Evolutionary conservation across 805 yeast genomes (phyloP).

Genomic region (Suhomyces faveliae): DNA sequence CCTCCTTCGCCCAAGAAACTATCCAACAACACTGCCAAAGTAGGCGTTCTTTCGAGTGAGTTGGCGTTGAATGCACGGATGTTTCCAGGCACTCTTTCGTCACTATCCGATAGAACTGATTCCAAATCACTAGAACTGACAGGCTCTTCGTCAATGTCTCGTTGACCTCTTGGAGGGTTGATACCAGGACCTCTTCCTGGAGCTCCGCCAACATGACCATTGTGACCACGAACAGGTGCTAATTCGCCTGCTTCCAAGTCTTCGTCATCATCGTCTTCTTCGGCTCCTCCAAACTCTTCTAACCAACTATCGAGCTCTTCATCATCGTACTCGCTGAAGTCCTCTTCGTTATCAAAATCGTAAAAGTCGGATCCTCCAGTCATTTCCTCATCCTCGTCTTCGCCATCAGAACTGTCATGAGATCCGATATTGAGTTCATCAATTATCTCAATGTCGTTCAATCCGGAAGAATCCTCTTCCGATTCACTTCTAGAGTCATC

Average conservation of each 20-base stretch:
- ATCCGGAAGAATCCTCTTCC: constrained; percentile 2
- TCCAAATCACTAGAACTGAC: constrained; percentile 6
- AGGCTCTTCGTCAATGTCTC: constrained; percentile 1
- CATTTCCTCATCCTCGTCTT: constrained; percentile 12
- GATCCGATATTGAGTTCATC: constrained; percentile 32
- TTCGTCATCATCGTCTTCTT: constrained; percentile 20
- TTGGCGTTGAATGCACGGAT: background rate
- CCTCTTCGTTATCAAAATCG: constrained; percentile 24
- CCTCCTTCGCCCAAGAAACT: constrained; percentile 17
- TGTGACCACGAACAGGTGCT: background rate
- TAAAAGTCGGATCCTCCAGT: constrained; percentile 10
- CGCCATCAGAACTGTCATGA: constrained; percentile 31
- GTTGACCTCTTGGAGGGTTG: background rate
- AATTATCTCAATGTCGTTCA: constrained; percentile 35
- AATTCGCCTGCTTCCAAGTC: constrained; percentile 6
- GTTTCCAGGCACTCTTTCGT: background rate
- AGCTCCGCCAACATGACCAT: background rate
- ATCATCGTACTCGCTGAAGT: constrained; percentile 32
- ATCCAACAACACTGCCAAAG: constrained; percentile 7
- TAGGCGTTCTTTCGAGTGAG: constrained; percentile 5
- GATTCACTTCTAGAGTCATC: constrained; percentile 2
- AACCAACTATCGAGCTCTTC: constrained; percentile 43
- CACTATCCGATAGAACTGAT: background rate
- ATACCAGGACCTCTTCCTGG: background rate
- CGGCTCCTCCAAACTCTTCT: constrained; percentile 35